A percentile compares a stretch with the other conserved stretches of the same genome.
Conservation (phyloP, 441 rosid species). For the Croton laevigatus region DNA sequence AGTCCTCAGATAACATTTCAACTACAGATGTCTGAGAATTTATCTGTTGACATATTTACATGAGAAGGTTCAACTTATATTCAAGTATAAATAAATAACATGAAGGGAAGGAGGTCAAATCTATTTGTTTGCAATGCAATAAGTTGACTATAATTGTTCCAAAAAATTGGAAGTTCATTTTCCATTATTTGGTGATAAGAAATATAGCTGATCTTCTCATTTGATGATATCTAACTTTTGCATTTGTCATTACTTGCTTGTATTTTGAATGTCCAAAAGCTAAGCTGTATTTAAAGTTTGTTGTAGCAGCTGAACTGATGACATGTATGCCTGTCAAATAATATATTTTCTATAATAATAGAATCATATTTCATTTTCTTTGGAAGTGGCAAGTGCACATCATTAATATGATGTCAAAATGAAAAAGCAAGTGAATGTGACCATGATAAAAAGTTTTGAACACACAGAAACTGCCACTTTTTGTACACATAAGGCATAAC, state of each 20-base stretch:
- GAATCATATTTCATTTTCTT: background rate
- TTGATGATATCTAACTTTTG: background rate
- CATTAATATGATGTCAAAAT: background rate
- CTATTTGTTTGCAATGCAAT: background rate
- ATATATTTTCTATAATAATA: background rate
- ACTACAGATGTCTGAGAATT: conserved; percentile 57
- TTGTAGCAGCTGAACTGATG: background rate
- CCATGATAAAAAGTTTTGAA: background rate
- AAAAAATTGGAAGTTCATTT: background rate
- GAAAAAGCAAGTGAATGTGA: background rate
- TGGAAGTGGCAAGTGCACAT: background rate
- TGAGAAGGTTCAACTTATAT: conserved; percentile 6
- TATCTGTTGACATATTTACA: conserved; percentile 49
- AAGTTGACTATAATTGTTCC: background rate
- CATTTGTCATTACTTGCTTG: background rate
- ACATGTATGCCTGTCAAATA: background rate
- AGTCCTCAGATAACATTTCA: conserved; percentile 73
- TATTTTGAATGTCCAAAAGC: background rate
- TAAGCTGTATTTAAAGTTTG: background rate
- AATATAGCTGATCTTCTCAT: conserved; percentile 1
- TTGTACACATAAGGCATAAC: background rate
- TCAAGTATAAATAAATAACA: conserved; percentile 8
- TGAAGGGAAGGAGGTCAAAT: conserved; percentile 5
- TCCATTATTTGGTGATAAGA: background rate
- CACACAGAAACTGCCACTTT: background rate